Evolutionary conservation across 257 asterid species (phyloP).

Genomic region (Plantago major): DNA sequence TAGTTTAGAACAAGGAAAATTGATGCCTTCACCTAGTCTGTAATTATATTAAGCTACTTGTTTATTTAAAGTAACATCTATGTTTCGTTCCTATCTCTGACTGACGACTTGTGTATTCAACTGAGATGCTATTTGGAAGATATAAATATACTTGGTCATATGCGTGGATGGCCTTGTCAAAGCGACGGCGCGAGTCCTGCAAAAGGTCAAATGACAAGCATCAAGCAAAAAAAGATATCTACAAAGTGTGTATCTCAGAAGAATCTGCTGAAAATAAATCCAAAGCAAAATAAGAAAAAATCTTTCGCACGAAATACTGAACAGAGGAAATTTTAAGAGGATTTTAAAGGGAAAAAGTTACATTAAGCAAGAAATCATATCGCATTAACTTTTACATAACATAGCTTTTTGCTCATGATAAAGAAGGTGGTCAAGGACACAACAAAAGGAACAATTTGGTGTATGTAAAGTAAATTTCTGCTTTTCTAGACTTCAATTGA

Average conservation of each 20-base stretch:
- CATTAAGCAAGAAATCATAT: constrained; percentile 5
- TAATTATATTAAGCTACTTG: background rate
- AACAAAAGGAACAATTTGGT: too few species aligned
- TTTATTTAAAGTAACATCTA: background rate
- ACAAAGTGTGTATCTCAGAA: constrained; percentile 8
- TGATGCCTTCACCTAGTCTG: too few species aligned
- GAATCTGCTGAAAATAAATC: constrained; percentile 16
- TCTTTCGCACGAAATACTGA: constrained; percentile 1
- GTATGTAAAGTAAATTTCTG: too few species aligned
- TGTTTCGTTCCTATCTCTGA: background rate
- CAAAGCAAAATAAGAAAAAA: constrained; percentile 12
- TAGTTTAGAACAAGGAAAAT: too few species aligned
- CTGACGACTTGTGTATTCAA: constrained; percentile 13
- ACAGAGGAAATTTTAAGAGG: background rate
- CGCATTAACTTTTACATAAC: background rate
- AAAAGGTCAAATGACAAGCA: constrained; percentile 27
- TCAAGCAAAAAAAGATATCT: constrained; percentile 18
- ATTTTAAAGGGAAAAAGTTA: background rate
- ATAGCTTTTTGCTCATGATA: background rate
- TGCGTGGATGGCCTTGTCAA: constrained; percentile 69
- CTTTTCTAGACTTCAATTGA: too few species aligned
- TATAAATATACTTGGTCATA: constrained; percentile 75
- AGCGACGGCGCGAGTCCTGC: constrained; percentile 93
- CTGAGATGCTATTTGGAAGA: constrained; percentile 7
- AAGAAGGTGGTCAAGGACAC: too few species aligned